Evolutionary conservation across 2,329 filamentous ascomycete genomes (phyloP).

Genomic region (Talaromyces verruculosus): DNA sequence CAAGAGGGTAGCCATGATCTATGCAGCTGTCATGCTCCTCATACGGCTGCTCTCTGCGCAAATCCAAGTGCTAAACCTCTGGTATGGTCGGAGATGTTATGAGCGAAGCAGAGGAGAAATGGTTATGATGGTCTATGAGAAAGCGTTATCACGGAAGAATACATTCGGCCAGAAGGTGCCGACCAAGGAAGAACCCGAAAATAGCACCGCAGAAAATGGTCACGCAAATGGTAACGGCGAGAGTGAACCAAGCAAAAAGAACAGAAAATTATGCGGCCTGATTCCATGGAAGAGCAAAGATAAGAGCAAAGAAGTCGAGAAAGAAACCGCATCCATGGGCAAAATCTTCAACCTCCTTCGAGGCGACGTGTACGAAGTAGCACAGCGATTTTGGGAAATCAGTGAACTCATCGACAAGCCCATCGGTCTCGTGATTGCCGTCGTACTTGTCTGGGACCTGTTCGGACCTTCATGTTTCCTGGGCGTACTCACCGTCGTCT

Average conservation of each 20-base stretch:
- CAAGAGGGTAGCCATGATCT: conserved; percentile 61
- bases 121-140: conserved; percentile 81
- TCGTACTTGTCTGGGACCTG: conserved; percentile 72
- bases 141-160: conserved; percentile 68
- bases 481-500: conserved; percentile 66
- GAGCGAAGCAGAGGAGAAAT: conserved; percentile 82
- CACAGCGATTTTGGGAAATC: conserved; percentile 77
- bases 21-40: conserved; percentile 62
- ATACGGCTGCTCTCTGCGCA: conserved; percentile 64
- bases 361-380: conserved; percentile 45
- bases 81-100: conserved; percentile 82
- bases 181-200: conserved; percentile 29
- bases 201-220: conserved; percentile 21
- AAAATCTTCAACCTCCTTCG: conserved; percentile 89
- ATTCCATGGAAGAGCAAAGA: conserved; percentile 23
- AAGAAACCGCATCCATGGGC: conserved; percentile 73
- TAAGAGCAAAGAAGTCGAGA: conserved; percentile 33
- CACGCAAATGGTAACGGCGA: conserved; percentile 24
- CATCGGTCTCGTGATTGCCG: conserved; percentile 70
- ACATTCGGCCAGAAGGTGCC: conserved; percentile 40
- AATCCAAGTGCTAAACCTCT: conserved; percentile 67
- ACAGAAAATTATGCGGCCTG: conserved; percentile 16
- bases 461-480: conserved; percentile 77
- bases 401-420: conserved; percentile 73
- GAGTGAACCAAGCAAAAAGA: conserved; percentile 23